Evolutionary conservation across 805 yeast genomes (phyloP).

Genomic region (Pichia kluyveri): DNA sequence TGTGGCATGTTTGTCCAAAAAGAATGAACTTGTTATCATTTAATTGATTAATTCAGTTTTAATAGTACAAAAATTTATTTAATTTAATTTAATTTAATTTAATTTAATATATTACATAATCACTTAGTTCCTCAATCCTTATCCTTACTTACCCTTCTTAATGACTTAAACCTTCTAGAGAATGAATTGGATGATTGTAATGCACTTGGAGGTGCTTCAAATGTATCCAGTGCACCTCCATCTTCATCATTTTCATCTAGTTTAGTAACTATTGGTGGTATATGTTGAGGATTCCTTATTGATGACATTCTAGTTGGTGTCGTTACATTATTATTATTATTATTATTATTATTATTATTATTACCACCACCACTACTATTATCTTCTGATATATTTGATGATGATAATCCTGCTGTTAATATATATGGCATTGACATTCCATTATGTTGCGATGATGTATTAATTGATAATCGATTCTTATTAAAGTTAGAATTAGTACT

Average conservation of each 20-base stretch:
- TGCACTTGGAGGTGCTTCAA: constrained; percentile 1
- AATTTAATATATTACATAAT: no score
- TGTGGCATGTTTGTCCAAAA: constrained; percentile 59
- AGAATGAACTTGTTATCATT: neutral
- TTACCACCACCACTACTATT: neutral
- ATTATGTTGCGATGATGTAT: constrained; percentile 10
- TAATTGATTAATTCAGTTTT: neutral
- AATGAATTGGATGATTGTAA: constrained; percentile 3
- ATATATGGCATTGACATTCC: constrained; percentile 66
- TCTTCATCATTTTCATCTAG: constrained; percentile 15
- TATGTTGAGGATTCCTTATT: constrained; percentile 11
- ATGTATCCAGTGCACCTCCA: constrained; percentile 1
- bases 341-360: neutral
- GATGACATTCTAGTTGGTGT: constrained; percentile 10
- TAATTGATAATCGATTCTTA: constrained; percentile 8
- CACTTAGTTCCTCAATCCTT: no score
- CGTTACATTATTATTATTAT: neutral
- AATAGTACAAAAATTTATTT: neutral
- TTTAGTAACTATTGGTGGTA: constrained; percentile 22
- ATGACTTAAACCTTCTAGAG: constrained; percentile 18
- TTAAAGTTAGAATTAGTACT: constrained; percentile 28
- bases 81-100: no score
- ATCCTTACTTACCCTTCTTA: constrained; percentile 16
- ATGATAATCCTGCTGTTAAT: constrained; percentile 50
- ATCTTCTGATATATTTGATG: constrained; percentile 32